Percentiles rank a stretch among this genome's conserved stretches.
Conservation (phyloP, 1,139 yeast genomes). For the Scheffersomyces titani region DNA sequence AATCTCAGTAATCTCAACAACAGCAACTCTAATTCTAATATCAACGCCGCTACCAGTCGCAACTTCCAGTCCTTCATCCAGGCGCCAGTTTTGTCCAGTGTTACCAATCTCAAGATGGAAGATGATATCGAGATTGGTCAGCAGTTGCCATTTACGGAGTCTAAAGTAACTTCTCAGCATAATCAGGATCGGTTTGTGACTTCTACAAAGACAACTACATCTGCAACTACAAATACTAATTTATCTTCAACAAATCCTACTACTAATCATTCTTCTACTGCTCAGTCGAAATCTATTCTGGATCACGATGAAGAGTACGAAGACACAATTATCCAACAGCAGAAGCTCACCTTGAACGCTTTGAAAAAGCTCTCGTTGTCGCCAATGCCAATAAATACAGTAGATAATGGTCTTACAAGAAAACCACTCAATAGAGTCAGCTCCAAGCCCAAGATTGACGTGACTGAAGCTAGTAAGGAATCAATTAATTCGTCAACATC, state of each 20-base stretch:
- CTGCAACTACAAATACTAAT: background rate
- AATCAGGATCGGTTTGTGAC: background rate
- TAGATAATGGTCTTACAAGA: slow-evolving; percentile 6
- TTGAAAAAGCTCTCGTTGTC: slow-evolving; percentile 47
- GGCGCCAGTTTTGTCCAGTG: slow-evolving; percentile 48
- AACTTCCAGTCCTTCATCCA: slow-evolving; percentile 51
- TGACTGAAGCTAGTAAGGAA: background rate
- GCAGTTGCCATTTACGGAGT: slow-evolving; percentile 42
- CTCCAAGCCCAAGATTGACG: background rate
- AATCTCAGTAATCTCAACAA: slow-evolving; percentile 5
- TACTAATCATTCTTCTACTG: background rate
- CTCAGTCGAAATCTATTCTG: background rate
- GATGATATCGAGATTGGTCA: slow-evolving; percentile 44
- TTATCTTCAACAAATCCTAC: background rate
- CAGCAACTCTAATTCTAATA: slow-evolving; percentile 13
- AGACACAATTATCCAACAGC: slow-evolving; percentile 43
- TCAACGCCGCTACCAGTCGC: slow-evolving; percentile 9
- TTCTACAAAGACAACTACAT: background rate
- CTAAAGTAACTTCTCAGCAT: background rate
- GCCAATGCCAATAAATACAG: slow-evolving; percentile 36
- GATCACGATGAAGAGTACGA: slow-evolving; percentile 23
- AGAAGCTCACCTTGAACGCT: slow-evolving; percentile 45
- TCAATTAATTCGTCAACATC: background rate
- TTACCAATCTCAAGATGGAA: slow-evolving; percentile 29
- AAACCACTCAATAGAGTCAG: background rate